Percentiles rank a stretch among this genome's conserved stretches.
phyloP scores from a whole-genome alignment of 208 protist genomes.

The Jaenimonas drosophilae region DNA sequence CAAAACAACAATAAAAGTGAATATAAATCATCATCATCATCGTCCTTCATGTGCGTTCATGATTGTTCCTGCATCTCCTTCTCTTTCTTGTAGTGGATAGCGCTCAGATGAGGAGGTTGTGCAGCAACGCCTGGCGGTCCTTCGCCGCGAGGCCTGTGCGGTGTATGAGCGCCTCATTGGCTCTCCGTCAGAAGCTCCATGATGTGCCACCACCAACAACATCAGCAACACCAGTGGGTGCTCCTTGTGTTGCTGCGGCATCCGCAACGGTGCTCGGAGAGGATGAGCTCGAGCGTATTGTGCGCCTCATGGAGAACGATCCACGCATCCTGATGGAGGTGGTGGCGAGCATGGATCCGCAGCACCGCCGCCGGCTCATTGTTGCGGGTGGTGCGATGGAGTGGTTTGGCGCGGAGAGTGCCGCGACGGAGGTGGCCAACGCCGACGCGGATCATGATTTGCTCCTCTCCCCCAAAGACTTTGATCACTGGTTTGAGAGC shows the following conservation, averaged over 20 bases:
- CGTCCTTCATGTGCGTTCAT: not conserved
- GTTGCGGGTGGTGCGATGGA: slow-evolving; percentile 84
- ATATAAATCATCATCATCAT: not conserved
- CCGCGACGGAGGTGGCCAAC: slow-evolving; percentile 58
- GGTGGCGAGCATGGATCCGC: slow-evolving; percentile 58
- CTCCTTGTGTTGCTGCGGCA: not conserved
- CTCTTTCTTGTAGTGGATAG: no score
- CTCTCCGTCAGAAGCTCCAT: not conserved
- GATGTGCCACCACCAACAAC: not conserved
- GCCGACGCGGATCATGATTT: slow-evolving; percentile 78
- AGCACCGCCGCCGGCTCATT: slow-evolving; percentile 63
- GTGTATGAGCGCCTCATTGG: no score
- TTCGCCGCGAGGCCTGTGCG: no score
- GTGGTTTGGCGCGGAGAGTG: slow-evolving; percentile 88
- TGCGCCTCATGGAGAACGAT: slow-evolving; percentile 66
- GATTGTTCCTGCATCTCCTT: no score
- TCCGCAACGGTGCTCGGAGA: slow-evolving; percentile 9
- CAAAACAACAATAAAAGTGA: not conserved
- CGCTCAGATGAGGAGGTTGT: no score
- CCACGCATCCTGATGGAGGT: slow-evolving; percentile 74
- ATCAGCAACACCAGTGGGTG: not conserved
- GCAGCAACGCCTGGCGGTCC: no score
- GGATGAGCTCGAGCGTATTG: slow-evolving; percentile 54
- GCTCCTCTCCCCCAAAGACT: slow-evolving; percentile 81
- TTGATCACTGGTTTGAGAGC: slow-evolving; percentile 85